Evolutionary conservation across 2,329 filamentous ascomycete genomes (phyloP).

Genomic region (Phialemoniopsis sp.): DNA sequence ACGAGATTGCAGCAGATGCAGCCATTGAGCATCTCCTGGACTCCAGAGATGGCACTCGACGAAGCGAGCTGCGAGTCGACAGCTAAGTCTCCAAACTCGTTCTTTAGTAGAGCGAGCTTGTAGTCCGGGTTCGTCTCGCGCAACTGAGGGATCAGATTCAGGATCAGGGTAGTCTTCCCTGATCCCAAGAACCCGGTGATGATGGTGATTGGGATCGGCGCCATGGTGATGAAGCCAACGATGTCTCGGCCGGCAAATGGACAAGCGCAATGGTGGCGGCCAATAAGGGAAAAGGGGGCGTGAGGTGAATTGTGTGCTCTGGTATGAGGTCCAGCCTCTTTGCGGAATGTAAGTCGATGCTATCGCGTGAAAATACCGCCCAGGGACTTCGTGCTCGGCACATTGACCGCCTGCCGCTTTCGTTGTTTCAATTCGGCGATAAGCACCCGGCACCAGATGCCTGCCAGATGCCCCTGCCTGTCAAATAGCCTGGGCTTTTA

Average conservation of each 20-base stretch:
- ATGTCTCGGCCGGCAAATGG: constrained; percentile 1
- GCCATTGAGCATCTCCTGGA: constrained; percentile 89
- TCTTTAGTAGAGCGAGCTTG: constrained; percentile 91
- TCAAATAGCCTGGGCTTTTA: too few relatives aligned
- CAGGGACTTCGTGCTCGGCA: too few relatives aligned
- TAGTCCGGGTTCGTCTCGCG: constrained; percentile 67
- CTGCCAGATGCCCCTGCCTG: too few relatives aligned
- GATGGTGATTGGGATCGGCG: constrained; percentile 85
- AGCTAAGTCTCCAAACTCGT: constrained; percentile 94
- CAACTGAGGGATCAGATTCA: constrained; percentile 90
- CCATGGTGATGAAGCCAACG: constrained; percentile 32
- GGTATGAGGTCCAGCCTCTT: too few relatives aligned
- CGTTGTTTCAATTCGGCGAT: too few relatives aligned
- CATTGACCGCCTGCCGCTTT: too few relatives aligned
- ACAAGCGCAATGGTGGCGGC: too few relatives aligned
- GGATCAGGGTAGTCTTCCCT: constrained; percentile 92
- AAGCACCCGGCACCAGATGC: too few relatives aligned
- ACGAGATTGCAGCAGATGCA: constrained; percentile 99
- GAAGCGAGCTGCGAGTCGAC: constrained; percentile 89
- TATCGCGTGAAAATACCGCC: too few relatives aligned
- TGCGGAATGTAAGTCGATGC: too few relatives aligned
- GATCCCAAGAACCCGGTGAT: constrained; percentile 94
- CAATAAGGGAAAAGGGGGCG: too few relatives aligned
- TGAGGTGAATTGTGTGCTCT: too few relatives aligned
- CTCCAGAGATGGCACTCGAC: constrained; percentile 77